A percentile compares a stretch with the other conserved stretches of the same genome.
Conservation (phyloP, 495 filamentous ascomycete species). For the Talaromyces liani region DNA sequence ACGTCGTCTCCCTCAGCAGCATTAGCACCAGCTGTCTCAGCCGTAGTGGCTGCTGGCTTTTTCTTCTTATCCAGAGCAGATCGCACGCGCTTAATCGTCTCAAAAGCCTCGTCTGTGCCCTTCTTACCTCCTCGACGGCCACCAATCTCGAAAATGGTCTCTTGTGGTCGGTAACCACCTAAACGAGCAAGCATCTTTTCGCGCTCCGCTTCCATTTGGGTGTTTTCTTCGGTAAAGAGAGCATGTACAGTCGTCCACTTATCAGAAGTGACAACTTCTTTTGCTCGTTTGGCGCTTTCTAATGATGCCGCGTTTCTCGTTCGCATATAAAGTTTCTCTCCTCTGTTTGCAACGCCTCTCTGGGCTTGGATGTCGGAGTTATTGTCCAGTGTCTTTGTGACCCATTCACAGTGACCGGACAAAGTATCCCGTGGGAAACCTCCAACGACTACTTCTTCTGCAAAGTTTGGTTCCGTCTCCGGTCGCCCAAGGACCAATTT, state of each 20-base stretch:
- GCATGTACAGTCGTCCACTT: slow-evolving; percentile 64
- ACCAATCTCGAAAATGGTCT: slow-evolving; percentile 92
- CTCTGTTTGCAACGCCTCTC: slow-evolving; percentile 68
- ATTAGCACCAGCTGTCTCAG: slow-evolving; percentile 20
- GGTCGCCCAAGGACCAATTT: slow-evolving; percentile 61
- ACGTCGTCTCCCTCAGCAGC: slow-evolving; percentile 27
- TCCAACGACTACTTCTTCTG: slow-evolving; percentile 75
- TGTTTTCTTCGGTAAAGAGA: slow-evolving; percentile 63
- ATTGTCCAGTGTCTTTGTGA: slow-evolving; percentile 67
- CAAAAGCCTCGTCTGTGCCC: slow-evolving; percentile 55
- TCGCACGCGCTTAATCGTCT: slow-evolving; percentile 68
- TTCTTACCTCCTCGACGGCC: slow-evolving; percentile 55
- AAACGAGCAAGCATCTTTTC: slow-evolving; percentile 80
- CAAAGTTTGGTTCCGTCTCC: slow-evolving; percentile 54
- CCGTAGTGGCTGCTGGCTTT: slow-evolving; percentile 24
- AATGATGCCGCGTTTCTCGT: slow-evolving; percentile 82
- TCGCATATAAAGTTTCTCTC: slow-evolving; percentile 84
- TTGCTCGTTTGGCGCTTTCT: slow-evolving; percentile 79
- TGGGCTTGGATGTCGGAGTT: slow-evolving; percentile 64
- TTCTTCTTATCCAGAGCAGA: slow-evolving; percentile 43
- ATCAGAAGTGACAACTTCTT: slow-evolving; percentile 60
- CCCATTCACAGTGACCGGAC: slow-evolving; percentile 68
- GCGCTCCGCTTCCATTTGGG: slow-evolving; percentile 58
- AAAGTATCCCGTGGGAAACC: slow-evolving; percentile 59
- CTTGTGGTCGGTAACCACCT: slow-evolving; percentile 76